Evolutionary conservation across 768 basidiomycete species (phyloP), one percentile per base, ranked within the genome.

Genomic region (Termitomyces sp.): DNA sequence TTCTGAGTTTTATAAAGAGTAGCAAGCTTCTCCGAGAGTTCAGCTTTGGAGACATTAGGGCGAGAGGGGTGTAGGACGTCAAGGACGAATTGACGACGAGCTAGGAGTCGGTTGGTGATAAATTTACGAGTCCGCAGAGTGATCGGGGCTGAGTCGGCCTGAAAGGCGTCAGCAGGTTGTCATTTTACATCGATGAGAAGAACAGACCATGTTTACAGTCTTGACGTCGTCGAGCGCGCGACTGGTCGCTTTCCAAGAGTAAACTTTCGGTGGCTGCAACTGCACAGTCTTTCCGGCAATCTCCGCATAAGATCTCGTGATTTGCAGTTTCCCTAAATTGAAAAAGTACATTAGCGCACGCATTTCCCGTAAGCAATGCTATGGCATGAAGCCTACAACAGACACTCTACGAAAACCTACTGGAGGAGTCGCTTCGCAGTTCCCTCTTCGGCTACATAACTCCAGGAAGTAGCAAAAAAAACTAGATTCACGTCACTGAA

Each of bases 81-180:
- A 64, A 98, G 82, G 65, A 98, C 83, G 70, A 98, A 95, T 82
- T 98, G 97, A 69, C 92, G 91, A 67, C 97, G 91, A 65, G 91
- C 86, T 51, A 99, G 80, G 63, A 99, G 90, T 60, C 94, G 93
- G 85, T 99, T 99, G 71, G 95, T 97, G 76, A 98, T 91, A 81
- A 98, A 98, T 82, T 99, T 98, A 75, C 95, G 91, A 55, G 97
- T 97, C 68, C 97, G 92, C 72, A 99, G 83, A 64, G 97, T 99
- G 65, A 99, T 82, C 59, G 95, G 87, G 73, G 92, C 51, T 20
- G 51, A 83, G 72, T 90, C 90, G 77, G 89, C 83, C 90, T 92
- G 66, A 22, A 69, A 63, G 22, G 5, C 22, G 59, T 56, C 63
- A 59, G 52, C 14, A 59, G 52, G 29, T 51, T 34, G 46, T 63